phyloP scores from a whole-genome alignment of 2,329 filamentous ascomycete genomes.

The Botrytis pseudocinerea region DNA sequence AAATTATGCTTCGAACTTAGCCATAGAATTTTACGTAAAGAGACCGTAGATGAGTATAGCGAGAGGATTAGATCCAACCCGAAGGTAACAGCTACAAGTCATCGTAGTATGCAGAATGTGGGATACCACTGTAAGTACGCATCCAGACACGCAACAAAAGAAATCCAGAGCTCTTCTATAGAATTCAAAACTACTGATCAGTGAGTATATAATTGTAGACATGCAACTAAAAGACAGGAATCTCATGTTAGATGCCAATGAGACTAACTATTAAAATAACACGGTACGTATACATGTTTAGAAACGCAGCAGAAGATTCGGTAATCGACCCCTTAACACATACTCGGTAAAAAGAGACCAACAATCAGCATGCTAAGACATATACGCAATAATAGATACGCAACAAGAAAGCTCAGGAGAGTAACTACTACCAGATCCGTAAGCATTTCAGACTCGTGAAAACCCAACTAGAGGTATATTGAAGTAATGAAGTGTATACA shows the following conservation, averaged over 20 bases:
- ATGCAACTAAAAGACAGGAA: not conserved
- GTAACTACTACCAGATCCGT: too few relatives aligned
- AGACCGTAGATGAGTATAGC: not conserved
- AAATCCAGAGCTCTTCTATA: not conserved
- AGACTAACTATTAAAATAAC: too few relatives aligned
- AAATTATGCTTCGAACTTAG: not conserved
- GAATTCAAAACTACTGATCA: not conserved
- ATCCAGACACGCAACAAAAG: not conserved
- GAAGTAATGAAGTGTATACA: fast-evolving
- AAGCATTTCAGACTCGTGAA: too few relatives aligned
- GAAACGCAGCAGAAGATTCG: not conserved
- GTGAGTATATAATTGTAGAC: not conserved
- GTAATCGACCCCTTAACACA: too few relatives aligned
- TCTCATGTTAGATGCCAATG: not conserved
- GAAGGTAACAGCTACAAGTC: not conserved
- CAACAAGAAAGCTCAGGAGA: too few relatives aligned
- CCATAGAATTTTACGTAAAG: not conserved
- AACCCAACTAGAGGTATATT: too few relatives aligned
- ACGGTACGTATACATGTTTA: too few relatives aligned
- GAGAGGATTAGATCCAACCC: not conserved
- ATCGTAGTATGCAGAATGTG: not conserved
- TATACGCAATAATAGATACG: too few relatives aligned
- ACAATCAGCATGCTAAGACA: too few relatives aligned
- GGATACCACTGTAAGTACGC: not conserved
- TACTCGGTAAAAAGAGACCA: too few relatives aligned